Base-by-base conservation (phyloP, 1,284 basidiomycete species). In the Cryptococcus wingfieldii region DNA sequence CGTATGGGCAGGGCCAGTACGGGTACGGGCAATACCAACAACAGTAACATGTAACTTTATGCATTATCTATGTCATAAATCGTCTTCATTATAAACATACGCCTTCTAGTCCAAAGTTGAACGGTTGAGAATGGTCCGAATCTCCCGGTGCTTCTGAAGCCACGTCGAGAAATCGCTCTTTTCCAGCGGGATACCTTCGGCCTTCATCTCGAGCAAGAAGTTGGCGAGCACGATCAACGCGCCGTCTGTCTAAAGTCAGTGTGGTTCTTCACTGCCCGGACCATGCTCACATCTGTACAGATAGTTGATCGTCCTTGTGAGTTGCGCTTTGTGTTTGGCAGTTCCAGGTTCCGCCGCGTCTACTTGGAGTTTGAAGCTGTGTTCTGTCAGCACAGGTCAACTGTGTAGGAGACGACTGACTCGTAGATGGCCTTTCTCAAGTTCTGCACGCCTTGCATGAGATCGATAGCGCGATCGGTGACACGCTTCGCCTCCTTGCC, bases 201-300 rank as follows among this genome's bases (percentile, higher is more conserved):
- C 71, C 50, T 75, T 77, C 70, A 81, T 83, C 77, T 97, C 95
- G 53, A 98, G 84, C 63, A 98, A 80, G 75, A 96, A 98, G 75
- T 96, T 94, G 28, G 96, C 89, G 61, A 98, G 91, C 7, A 92
- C 91, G 65, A 98, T 96, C 47, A 98, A 79, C 7, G 90, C 87
- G 1, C 90, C 93, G 70, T 98, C 88, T 90, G 76, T 84, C 9
- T 16, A 46, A 25, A 19, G 42, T 42, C 31, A 52, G 42, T 16
- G 5, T 7, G 19, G 18, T 27, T 23, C 18, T 23, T 12, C 18
- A 41, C 12, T 10, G n/a, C 12, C 18, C 9, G 38, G 13, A n/a
- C 5, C 6, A n/a, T 23, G 60, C 68, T 59, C 50, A 71, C 66
- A 74, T 53, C 72, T 60, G 59, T 74, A 94, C 83, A 94, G 72